A percentile compares a stretch with the other conserved stretches of the same genome.
Evolutionary conservation across 225 moss, liverwort and hornwort species (phyloP).

Genomic region (Thuidium tamariscinum): DNA sequence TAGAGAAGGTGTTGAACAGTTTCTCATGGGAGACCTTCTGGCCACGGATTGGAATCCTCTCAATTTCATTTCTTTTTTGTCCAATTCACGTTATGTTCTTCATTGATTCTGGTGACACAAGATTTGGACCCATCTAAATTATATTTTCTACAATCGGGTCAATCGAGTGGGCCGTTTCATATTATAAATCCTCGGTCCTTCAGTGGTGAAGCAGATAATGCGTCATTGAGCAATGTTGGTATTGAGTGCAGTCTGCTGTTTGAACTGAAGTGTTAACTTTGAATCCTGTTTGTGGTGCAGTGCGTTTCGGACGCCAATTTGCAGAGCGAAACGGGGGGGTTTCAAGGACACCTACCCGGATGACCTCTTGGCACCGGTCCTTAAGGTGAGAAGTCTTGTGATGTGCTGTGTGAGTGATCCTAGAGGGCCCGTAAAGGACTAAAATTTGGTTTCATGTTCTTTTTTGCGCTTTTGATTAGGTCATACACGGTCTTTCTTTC

Average conservation of each 20-base stretch:
- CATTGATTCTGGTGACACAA: neutral
- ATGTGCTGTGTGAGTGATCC: neutral
- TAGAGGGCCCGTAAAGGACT: neutral
- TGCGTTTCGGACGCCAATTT: conserved; percentile 41
- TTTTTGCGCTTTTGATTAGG: neutral
- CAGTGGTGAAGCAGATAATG: neutral
- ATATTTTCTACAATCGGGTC: neutral
- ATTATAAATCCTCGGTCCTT: neutral
- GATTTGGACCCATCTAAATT: neutral
- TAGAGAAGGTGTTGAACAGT: neutral
- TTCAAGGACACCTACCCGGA: conserved; percentile 83
- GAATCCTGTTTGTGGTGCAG: neutral
- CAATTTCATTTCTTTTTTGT: neutral
- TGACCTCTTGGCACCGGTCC: conserved; percentile 71
- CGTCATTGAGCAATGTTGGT: neutral
- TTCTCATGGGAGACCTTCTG: neutral
- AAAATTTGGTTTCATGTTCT: neutral
- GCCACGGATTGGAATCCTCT: neutral
- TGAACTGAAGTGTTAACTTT: neutral
- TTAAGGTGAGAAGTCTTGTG: conserved; percentile 27
- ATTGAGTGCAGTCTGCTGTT: neutral
- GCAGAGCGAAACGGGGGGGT: conserved; percentile 54
- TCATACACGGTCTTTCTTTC: neutral
- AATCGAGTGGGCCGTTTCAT: neutral
- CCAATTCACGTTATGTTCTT: neutral